phyloP scores from a whole-genome alignment of 208 protist species.

The Naegleria gruberi region DNA sequence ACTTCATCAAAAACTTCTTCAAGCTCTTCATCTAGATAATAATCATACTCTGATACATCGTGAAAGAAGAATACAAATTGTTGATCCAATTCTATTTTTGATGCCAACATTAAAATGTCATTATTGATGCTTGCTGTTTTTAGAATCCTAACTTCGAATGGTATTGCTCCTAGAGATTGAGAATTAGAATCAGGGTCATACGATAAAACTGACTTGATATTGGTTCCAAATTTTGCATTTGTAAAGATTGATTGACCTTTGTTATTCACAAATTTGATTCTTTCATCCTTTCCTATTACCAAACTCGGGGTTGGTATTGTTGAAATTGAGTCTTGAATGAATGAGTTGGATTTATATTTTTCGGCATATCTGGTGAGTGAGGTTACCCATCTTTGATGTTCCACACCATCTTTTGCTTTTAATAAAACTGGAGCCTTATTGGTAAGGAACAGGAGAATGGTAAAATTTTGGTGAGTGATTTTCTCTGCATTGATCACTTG shows the following conservation, averaged over 20 bases:
- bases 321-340: background rate
- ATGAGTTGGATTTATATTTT: background rate
- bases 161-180: background rate
- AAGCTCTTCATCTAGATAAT: background rate
- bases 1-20: background rate
- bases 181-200: background rate
- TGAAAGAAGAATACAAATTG: background rate
- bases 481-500: background rate
- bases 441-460: background rate
- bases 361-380: background rate
- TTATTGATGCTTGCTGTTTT: background rate
- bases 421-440: background rate
- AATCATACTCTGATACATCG: background rate
- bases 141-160: background rate
- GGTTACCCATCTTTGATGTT: background rate
- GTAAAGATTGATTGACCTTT: background rate
- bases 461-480: background rate
- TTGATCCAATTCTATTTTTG: background rate
- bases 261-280: background rate
- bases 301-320: background rate
- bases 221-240: too few relatives aligned
- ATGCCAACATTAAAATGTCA: background rate
- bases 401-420: background rate
- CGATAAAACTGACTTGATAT: background rate
- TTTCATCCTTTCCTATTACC: background rate